These are phyloP conservation scores for Rhexocercosporidium sp. DNA, from an alignment of 2,329 filamentous ascomycete genomes.

Conservation along the genomic window DNA sequence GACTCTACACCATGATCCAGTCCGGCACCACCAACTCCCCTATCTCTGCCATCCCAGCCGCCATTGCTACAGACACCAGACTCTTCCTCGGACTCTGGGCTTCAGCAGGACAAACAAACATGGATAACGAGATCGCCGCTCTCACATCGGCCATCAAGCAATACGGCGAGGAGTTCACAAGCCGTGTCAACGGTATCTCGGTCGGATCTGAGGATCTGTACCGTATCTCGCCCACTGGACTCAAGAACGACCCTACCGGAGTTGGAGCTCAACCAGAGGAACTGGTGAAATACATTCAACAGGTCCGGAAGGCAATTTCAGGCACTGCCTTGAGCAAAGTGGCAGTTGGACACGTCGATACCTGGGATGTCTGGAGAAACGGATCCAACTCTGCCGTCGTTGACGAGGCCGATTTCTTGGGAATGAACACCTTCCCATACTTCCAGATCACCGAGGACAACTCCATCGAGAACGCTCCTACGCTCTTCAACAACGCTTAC, in stretches of 20 bases:
- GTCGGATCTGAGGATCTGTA: slow-evolving; percentile 86
- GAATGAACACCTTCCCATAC: slow-evolving; percentile 83
- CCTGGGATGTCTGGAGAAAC: slow-evolving; percentile 81
- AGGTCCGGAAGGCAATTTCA: slow-evolving; percentile 66
- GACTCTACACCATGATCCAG: slow-evolving; percentile 65
- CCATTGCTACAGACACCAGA: slow-evolving; percentile 77
- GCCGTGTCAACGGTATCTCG: slow-evolving; percentile 77
- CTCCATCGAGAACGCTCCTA: slow-evolving; percentile 8
- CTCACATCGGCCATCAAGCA: slow-evolving; percentile 69
- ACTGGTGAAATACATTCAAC: slow-evolving; percentile 71
- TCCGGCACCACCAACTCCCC: slow-evolving; percentile 41
- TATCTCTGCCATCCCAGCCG: slow-evolving; percentile 78
- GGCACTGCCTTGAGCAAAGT: slow-evolving; percentile 62
- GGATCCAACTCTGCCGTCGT: slow-evolving; percentile 71
- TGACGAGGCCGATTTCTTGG: slow-evolving; percentile 74
- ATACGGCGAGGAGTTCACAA: slow-evolving; percentile 69
- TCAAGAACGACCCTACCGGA: slow-evolving; percentile 9
- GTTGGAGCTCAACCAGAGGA: slow-evolving; percentile 64
- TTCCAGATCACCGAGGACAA: slow-evolving; percentile 49
- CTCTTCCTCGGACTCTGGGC: slow-evolving; percentile 84
- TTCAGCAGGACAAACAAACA: slow-evolving; percentile 44
- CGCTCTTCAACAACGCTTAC: slow-evolving; percentile 15
- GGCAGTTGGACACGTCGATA: slow-evolving; percentile 82
- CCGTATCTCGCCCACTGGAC: slow-evolving; percentile 66
- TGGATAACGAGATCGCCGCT: slow-evolving; percentile 75